A percentile compares a stretch with the other conserved stretches of the same genome.
phyloP scores from a whole-genome alignment of 208 protist species.

The Crithidia mellificae region DNA sequence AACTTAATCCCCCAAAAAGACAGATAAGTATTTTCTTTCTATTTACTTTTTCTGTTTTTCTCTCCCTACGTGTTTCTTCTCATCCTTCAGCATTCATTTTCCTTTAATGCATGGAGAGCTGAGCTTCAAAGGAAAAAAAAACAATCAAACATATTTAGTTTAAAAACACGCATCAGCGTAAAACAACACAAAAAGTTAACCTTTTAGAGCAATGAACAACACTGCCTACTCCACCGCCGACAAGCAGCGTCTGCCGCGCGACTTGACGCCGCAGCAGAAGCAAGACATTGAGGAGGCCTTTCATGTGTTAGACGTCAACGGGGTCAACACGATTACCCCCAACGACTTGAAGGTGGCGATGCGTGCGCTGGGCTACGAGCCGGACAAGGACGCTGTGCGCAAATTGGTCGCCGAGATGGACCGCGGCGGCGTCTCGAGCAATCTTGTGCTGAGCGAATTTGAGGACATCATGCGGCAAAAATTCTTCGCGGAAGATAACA shows the following conservation, averaged over 20 bases:
- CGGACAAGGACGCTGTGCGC: conserved; percentile 92
- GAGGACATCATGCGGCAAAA: conserved; percentile 90
- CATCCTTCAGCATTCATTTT: too few species aligned
- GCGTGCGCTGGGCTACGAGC: conserved; percentile 95
- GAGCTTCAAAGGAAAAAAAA: too few species aligned
- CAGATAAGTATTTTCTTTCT: too few species aligned
- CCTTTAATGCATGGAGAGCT: too few species aligned
- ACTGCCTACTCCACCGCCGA: conserved; percentile 51
- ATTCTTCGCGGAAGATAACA: conserved; percentile 87
- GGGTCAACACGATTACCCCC: conserved; percentile 91
- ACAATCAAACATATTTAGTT: neutral
- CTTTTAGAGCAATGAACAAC: conserved; percentile 43
- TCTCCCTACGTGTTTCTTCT: too few species aligned
- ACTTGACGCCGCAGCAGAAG: conserved; percentile 87
- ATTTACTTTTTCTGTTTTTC: too few species aligned
- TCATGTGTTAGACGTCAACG: conserved; percentile 94
- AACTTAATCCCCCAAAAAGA: too few species aligned
- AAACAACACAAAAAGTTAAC: neutral
- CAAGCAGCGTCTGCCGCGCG: conserved; percentile 67
- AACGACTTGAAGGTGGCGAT: conserved; percentile 94
- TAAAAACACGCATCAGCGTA: neutral
- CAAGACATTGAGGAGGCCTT: conserved; percentile 95
- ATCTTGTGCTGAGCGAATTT: conserved; percentile 90
- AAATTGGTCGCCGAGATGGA: conserved; percentile 93
- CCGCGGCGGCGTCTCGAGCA: conserved; percentile 88